Evolutionary conservation across 139 green algal species (phyloP), one percentile per base, ranked within the genome.

Genomic region (Volvox africanus): DNA sequence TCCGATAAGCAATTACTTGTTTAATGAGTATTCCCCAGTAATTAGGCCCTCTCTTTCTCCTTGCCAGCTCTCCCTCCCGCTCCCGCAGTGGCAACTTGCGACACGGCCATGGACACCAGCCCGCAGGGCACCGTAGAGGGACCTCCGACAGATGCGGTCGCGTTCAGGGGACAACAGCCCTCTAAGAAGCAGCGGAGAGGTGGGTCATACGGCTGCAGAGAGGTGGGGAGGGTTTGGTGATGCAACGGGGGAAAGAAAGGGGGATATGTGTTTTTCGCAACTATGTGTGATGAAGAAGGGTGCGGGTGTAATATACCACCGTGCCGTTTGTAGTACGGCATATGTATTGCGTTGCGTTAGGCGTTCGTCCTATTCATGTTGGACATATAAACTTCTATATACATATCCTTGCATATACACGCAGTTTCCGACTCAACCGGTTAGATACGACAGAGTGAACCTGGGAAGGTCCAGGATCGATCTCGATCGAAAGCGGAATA

Each of bases 171-270:
- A n/a, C 82, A 87, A 17, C 44, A 55, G 44, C 82, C 82, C 61
- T 20, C 30, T 24, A 87, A 87, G 61, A 87, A 87, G 61, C 82
- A 87, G 82, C 61, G 61, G 61, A 55, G 61, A 87, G 82, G 82
- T 87, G 32, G 6, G 61, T 9, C 78, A 11, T 44, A 22, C 14
- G 36, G 6, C 1, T 30, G 12, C 5, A 20, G 76, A 82, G 21
- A 21, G 17, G 78, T 33, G 75, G 75, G 3, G 75, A 30, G 75
- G 75, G 14, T 61, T 19, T 2, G 73, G 73, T 33, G 73, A 55
- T 55, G 1, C 26, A 19, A 36, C 16, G 24, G 73, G 2, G 26
- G 16, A 36, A 2, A n/a, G n/a, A 32, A 80, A 80, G 73, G 35
- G 73, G 13, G 35, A 9, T n/a, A 19, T 80, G 73, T 44, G 26